Percentiles rank a stretch among this genome's conserved stretches.
Conservation (phyloP, 2,329 filamentous ascomycete species). For the Sclerotinia borealis region DNA sequence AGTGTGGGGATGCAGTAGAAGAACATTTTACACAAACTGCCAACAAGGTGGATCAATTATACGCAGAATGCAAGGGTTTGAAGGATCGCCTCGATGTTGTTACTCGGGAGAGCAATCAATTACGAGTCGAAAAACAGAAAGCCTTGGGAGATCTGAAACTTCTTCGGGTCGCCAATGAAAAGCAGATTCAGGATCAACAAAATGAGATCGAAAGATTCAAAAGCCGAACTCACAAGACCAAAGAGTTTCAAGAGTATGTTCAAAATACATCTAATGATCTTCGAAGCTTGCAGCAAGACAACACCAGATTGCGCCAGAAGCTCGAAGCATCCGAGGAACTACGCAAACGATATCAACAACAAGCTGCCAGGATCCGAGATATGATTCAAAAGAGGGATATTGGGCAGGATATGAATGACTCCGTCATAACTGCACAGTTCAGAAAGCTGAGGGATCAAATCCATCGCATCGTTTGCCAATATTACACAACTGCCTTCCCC, state of each 20-base stretch:
- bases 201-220: not conserved
- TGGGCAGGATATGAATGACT: not conserved
- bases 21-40: not conserved
- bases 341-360: not conserved
- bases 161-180: not conserved
- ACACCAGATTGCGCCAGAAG: not conserved
- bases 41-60: not conserved
- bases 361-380: not conserved
- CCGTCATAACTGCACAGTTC: not conserved
- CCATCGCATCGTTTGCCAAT: not conserved
- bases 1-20: too few species aligned
- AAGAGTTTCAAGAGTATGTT: too few species aligned
- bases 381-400: not conserved
- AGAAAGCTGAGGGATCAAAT: not conserved
- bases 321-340: not conserved
- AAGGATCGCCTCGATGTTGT: not conserved
- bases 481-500: not conserved
- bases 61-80: not conserved
- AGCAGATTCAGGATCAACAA: not conserved
- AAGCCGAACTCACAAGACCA: not conserved
- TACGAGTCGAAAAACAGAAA: not conserved
- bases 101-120: not conserved
- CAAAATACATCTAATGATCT: too few species aligned
- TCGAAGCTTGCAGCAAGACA: not conserved
- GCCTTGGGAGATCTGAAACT: not conserved